Evolutionary conservation across 2,329 filamentous ascomycete species (phyloP).

Genomic region (Aspergillus chevalieri): DNA sequence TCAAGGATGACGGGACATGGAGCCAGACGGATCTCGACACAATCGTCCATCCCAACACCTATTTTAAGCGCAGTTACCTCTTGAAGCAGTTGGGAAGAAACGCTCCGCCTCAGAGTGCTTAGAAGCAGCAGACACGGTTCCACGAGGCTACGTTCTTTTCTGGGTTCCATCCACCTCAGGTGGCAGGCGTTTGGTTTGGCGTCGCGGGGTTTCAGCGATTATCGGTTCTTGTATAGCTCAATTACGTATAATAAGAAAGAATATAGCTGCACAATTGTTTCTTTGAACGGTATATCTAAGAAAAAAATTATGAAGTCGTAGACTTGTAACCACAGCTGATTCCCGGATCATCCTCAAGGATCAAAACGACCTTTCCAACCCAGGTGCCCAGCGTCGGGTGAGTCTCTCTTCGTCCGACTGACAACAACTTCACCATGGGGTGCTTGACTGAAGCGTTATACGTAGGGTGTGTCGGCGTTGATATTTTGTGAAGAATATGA

Average conservation of each 20-base stretch:
- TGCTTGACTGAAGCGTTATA: slow-evolving; percentile 43
- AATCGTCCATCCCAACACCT: slow-evolving; percentile 94
- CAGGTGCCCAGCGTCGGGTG: slow-evolving; percentile 68
- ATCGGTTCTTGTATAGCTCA: not conserved
- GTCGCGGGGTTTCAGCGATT: slow-evolving; percentile 1
- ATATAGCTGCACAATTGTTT: not conserved
- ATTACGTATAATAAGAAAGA: not conserved
- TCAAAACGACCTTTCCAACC: slow-evolving; percentile 60
- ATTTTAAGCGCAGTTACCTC: slow-evolving; percentile 90
- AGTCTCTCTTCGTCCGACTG: slow-evolving; percentile 61
- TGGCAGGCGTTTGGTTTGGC: slow-evolving; percentile 11
- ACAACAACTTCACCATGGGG: slow-evolving; percentile 54
- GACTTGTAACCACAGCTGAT: slow-evolving; percentile 63
- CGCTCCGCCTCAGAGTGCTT: slow-evolving; percentile 43
- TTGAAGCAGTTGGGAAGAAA: slow-evolving; percentile 68
- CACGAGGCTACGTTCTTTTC: slow-evolving; percentile 44
- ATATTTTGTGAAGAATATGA: slow-evolving; percentile 43
- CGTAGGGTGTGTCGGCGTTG: slow-evolving; percentile 44
- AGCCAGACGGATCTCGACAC: slow-evolving; percentile 76
- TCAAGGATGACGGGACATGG: slow-evolving; percentile 68
- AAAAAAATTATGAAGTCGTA: not conserved
- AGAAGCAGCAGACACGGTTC: slow-evolving; percentile 22
- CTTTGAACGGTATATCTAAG: not conserved
- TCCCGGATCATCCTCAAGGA: slow-evolving; percentile 59
- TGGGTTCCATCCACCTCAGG: not conserved